These are phyloP conservation scores for Zalerion maritima DNA, from an alignment of 495 filamentous ascomycete genomes.

Conservation along the genomic window DNA sequence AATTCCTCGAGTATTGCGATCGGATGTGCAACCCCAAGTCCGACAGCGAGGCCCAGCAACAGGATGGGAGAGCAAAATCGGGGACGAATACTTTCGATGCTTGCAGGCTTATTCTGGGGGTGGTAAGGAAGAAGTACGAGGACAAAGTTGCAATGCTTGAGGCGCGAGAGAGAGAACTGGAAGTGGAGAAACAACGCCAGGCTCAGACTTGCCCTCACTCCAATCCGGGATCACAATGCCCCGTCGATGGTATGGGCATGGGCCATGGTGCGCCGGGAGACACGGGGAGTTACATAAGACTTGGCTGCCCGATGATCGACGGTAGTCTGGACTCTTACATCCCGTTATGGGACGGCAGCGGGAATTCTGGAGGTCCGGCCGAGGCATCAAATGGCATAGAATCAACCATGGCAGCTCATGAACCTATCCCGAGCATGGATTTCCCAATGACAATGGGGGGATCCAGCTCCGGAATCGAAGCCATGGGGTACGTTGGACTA, in stretches of 20 bases:
- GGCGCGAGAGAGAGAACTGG: not conserved
- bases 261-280: not conserved
- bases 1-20: conserved; percentile 17
- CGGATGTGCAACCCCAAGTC: conserved; percentile 11
- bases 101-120: conserved; percentile 22
- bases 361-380: conserved; percentile 1
- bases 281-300: not conserved
- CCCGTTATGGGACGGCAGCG: conserved; percentile 22
- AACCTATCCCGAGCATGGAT: no score
- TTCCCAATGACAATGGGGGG: no score
- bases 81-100: conserved; percentile 14
- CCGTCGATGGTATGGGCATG: no score
- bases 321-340: conserved; percentile 26
- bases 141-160: conserved; percentile 21
- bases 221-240: not conserved
- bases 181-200: conserved; percentile 3
- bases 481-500: conserved; percentile 1
- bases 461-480: not conserved
- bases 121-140: conserved; percentile 23
- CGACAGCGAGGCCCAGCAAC: no score
- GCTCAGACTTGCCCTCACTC: conserved; percentile 2
- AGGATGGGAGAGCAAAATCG: no score
- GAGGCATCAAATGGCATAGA: conserved; percentile 6
- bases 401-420: no score
- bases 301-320: conserved; percentile 30